Conservation (phyloP, 768 basidiomycete species). For the Punctularia strigosozonata region DNA sequence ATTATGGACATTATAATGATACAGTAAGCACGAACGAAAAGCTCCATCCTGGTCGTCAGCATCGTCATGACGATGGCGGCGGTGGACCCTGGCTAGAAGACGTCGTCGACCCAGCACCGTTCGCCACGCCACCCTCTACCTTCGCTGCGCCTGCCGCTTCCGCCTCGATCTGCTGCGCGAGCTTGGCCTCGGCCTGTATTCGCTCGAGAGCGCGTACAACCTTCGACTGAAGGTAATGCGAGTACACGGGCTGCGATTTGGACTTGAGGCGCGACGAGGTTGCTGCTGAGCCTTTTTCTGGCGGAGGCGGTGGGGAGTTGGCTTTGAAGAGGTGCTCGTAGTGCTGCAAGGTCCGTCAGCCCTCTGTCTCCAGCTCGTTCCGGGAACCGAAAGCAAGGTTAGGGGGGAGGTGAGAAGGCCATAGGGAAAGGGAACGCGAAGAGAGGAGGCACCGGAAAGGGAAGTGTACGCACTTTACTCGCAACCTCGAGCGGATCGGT, state of each 20-base stretch:
- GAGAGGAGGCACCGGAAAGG: background rate
- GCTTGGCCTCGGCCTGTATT: conserved; percentile 76
- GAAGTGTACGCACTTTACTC: background rate
- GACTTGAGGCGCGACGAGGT: too few species aligned
- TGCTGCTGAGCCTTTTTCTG: conserved; percentile 28
- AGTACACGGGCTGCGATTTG: conserved; percentile 43
- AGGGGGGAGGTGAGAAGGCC: background rate
- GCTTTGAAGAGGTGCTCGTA: conserved; percentile 91
- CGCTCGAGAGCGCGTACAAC: conserved; percentile 91
- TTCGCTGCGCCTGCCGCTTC: too few species aligned
- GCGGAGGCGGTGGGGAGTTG: conserved; percentile 61
- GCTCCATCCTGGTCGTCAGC: too few species aligned
- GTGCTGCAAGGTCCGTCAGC: too few species aligned
- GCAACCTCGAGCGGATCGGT: conserved; percentile 53
- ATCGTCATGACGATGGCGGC: too few species aligned
- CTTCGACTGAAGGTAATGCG: conserved; percentile 94
- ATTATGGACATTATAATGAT: too few species aligned
- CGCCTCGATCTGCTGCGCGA: too few species aligned
- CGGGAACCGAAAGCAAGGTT: background rate
- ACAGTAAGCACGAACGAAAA: too few species aligned
- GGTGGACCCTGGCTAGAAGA: too few species aligned
- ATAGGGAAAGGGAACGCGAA: conserved; percentile 1
- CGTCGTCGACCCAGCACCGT: too few species aligned
- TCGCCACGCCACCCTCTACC: too few species aligned
- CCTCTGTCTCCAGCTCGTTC: too few species aligned